Conservation (phyloP, 331 rosid genomes). For the Arachis monticola region DNA sequence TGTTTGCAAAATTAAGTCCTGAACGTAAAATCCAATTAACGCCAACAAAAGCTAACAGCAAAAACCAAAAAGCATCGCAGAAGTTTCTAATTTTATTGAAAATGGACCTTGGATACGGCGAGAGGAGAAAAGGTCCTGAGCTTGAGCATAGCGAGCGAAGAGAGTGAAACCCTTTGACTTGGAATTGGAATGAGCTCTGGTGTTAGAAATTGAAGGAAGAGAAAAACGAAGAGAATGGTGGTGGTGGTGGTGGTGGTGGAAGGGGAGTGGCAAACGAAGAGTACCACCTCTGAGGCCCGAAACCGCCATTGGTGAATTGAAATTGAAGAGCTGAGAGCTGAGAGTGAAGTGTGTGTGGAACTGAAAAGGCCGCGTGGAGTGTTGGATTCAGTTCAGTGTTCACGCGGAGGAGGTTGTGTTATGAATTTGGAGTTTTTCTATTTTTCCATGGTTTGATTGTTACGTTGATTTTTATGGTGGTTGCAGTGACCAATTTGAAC, state of each 20-base stretch:
- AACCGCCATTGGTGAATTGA: conserved; percentile 54
- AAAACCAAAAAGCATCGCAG: neutral
- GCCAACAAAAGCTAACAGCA: neutral
- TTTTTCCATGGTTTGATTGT: no score
- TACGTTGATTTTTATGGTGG: no score
- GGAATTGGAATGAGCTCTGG: conserved; percentile 42
- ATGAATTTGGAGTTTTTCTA: no score
- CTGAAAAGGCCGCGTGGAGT: no score
- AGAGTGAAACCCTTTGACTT: conserved; percentile 55
- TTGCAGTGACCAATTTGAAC: no score
- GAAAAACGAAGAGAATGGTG: conserved; percentile 38
- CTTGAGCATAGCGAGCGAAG: conserved; percentile 73
- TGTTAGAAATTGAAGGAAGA: conserved; percentile 36
- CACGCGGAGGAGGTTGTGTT: no score
- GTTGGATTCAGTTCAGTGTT: no score
- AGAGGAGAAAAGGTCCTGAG: conserved; percentile 72
- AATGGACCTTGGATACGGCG: conserved; percentile 76
- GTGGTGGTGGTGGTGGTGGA: conserved; percentile 45
- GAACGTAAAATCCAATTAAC: neutral
- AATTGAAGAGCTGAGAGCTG: neutral
- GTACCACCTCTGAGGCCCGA: conserved; percentile 66
- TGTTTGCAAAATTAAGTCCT: no score
- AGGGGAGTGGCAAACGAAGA: conserved; percentile 42
- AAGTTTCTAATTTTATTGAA: neutral
- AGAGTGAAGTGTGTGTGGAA: no score